Base-by-base conservation (phyloP, 176 grass and related monocot genomes). In the Carex scoparia region DNA sequence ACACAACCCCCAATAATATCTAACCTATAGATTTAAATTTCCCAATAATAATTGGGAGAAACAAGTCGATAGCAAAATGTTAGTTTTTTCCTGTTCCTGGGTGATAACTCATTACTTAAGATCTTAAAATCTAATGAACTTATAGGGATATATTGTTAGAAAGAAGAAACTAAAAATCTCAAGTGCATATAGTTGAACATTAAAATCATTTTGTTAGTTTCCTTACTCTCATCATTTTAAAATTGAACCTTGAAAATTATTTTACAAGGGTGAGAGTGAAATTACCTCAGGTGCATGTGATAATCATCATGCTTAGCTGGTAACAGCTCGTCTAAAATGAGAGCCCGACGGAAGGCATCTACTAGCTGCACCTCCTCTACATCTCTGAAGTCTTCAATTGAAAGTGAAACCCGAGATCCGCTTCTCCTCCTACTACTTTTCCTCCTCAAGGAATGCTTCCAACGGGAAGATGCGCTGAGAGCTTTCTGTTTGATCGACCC, bases 271-370 rank as follows among this genome's bases (percentile, higher is more conserved):
- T 58, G 18, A 56, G 27, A 79, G 74, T 33, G 5, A 79, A 35
- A 81, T 3, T 51, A 89, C 90, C 90, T 89, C 66, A 92, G 54
- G 57, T 89, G 65, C 85, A 82, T 89, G 80, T 92, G 85, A 85
- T 92, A 92, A 75, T 92, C 87, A 82, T 92, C 90, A 85, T 92
- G 87, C 81, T 92, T 92, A 67, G 84, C 38, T 16, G 90, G 85
- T 37, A 87, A 80, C 37, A 92, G 16, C 38, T 92, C 90, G 13
- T 92, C 90, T 38, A 89, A 81, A 67, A 92, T 81, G 64, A 92
- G 65, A 16, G 85, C 88, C 53, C 89, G 90, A 61, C 87, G 84
- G 51, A 92, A 89, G 80, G 90, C 84, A 85, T 92, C 90, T 58
- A 92, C 90, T 28, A 85, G 69, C 62, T 82, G 74, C 83, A 92